Evolutionary conservation across 441 rosid species (phyloP).

Genomic region (Croton laevigatus): DNA sequence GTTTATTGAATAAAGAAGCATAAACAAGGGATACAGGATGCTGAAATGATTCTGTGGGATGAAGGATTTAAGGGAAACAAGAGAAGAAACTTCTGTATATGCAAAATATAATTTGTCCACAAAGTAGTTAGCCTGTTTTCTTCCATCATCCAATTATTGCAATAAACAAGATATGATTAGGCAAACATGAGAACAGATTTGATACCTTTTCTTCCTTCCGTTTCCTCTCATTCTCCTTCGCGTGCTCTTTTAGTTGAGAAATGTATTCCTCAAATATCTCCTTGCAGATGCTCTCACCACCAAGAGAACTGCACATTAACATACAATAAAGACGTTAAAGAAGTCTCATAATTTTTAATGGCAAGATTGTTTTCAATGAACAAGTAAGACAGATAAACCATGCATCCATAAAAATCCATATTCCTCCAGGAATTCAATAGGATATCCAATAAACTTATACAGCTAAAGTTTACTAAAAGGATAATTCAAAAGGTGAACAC

Average conservation of each 20-base stretch:
- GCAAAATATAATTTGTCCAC: neutral
- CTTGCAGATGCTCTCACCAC: constrained; percentile 65
- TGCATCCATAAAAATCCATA: constrained; percentile 1
- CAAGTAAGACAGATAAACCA: neutral
- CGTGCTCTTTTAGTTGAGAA: constrained; percentile 66
- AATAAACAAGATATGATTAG: neutral
- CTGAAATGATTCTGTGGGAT: constrained; percentile 1
- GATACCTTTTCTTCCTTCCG: constrained; percentile 94
- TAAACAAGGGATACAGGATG: neutral
- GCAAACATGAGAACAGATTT: neutral
- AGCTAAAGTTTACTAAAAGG: neutral
- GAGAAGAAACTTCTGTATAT: neutral
- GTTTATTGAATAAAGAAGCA: neutral
- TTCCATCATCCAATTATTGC: neutral
- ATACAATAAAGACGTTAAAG: neutral
- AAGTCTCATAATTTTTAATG: neutral
- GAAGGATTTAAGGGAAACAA: neutral
- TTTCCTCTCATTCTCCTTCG: constrained; percentile 84
- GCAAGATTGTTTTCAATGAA: no score
- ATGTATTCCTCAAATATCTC: constrained; percentile 81
- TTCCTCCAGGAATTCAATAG: constrained; percentile 8
- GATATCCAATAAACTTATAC: constrained; percentile 10
- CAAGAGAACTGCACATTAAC: constrained; percentile 49
- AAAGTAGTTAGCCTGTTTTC: neutral
- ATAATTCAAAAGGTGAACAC: neutral